Conservation (phyloP, 805 yeast species). For the Kodamaea jinghongensis region DNA sequence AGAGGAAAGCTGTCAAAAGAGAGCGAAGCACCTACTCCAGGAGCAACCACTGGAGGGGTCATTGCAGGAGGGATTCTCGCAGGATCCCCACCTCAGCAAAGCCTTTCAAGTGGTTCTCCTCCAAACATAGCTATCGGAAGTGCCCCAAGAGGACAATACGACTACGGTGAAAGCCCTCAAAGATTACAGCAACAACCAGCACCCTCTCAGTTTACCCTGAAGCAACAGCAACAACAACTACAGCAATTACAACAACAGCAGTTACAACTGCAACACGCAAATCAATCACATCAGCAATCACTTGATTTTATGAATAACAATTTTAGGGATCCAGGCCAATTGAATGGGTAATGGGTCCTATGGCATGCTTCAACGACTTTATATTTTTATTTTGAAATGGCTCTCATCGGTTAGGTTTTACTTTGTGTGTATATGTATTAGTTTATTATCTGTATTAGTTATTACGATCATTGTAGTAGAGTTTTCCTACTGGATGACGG, state of each 20-base stretch:
- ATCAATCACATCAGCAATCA: slow-evolving; percentile 8
- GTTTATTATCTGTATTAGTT: slow-evolving; percentile 8
- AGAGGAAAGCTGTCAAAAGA: slow-evolving; percentile 57
- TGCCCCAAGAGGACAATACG: slow-evolving; percentile 27
- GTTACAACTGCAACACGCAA: slow-evolving; percentile 7
- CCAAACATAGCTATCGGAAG: background rate
- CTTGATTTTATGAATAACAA: slow-evolving; percentile 12
- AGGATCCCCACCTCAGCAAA: slow-evolving; percentile 8
- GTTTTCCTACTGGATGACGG: too few species aligned
- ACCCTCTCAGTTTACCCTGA: background rate
- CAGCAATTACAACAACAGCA: slow-evolving; percentile 11
- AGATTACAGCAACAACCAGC: slow-evolving; percentile 2
- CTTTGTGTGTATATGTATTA: slow-evolving; percentile 1
- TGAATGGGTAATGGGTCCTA: slow-evolving; percentile 8
- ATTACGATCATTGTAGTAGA: too few species aligned
- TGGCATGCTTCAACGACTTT: too few species aligned
- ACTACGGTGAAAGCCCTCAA: slow-evolving; percentile 17
- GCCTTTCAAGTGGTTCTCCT: background rate
- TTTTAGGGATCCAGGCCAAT: slow-evolving; percentile 12
- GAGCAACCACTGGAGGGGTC: slow-evolving; percentile 2
- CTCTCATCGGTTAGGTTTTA: background rate
- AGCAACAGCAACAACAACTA: slow-evolving; percentile 11
- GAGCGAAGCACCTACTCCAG: slow-evolving; percentile 3
- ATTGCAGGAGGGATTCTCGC: slow-evolving; percentile 8
- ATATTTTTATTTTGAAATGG: too few species aligned